Base-by-base conservation (phyloP, 768 basidiomycete species). In the Artomyces pyxidatus region DNA sequence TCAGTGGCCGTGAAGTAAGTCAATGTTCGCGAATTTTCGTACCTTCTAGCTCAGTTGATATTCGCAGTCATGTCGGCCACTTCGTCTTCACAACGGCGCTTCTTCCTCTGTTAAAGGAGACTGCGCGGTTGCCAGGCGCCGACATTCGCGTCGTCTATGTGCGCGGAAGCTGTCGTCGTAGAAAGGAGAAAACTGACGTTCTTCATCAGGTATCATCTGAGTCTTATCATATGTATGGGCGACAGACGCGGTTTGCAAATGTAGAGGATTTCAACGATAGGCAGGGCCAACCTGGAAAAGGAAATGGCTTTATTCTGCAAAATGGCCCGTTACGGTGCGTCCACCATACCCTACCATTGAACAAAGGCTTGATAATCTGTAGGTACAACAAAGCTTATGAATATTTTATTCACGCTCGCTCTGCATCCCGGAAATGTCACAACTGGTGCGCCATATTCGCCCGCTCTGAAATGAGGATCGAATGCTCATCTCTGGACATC, bases 1-100 rank as follows among this genome's bases (percentile, higher is more conserved):
- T 54, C 67, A 11, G 63, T 70, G 43, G 55, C 69, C 30, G 63
- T 72, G 35, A 77, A 77, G 74, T 76, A 40, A 45, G 68, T 54
- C 16, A 2, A 42, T 22, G 9, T 25, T 48, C 21, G 5, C n/a
- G 12, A 12, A 7, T 16, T 1, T 19, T 11, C 26, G 6, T 17
- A 28, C 16, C 21, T 4, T 9, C 10, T 6, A 2, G 12, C 2
- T 37, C 0, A 23, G 17, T 12, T n/a, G 0, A 40, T 39, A 21
- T 41, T 28, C 29, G 17, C 39, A 68, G 67, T 44, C 58, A 67
- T 38, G 42, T 68, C n/a, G 54, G 61, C 2, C 55, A 58, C 1
- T 60, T 59, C 53, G 49, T 61, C 16, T 58, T 68, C 41, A 65
- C 63, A 1, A 21, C 53, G 14, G 52, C 54, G 1, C 61, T 69